Conservation (phyloP, 306 rosid species). For the Carpinus viminea region DNA sequence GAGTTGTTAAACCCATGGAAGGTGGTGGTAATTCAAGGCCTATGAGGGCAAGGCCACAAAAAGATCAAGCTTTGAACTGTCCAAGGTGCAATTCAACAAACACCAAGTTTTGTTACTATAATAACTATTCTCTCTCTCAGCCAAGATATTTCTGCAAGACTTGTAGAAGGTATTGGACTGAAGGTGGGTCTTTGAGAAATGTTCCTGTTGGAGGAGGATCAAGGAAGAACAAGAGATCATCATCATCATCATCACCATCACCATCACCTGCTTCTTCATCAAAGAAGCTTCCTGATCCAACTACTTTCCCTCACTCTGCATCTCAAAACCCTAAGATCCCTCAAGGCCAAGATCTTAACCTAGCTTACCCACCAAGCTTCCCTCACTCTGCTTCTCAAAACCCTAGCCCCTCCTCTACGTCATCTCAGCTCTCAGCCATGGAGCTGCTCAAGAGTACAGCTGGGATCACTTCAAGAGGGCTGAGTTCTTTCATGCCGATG, state of each 20-base stretch:
- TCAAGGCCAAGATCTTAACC: constrained; percentile 87
- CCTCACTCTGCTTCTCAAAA: constrained; percentile 19
- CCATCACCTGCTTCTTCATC: constrained; percentile 6
- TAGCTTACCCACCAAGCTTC: constrained; percentile 51
- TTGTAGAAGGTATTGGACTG: constrained; percentile 98
- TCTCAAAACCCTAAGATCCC: constrained; percentile 71
- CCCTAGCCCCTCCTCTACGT: constrained; percentile 38
- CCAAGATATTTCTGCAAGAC: constrained; percentile 96
- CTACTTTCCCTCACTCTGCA: constrained; percentile 46
- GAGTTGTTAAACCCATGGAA: constrained; percentile 60
- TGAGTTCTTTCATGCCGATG: constrained; percentile 65
- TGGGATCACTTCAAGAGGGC: constrained; percentile 66
- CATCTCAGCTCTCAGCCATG: constrained; percentile 57
- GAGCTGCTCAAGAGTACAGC: constrained; percentile 53
- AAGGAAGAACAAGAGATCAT: constrained; percentile 83
- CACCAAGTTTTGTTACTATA: constrained; percentile 96
- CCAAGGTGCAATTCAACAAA: constrained; percentile 97
- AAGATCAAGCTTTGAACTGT: constrained; percentile 87
- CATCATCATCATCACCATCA: constrained; percentile 36
- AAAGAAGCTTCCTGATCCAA: constrained; percentile 41
- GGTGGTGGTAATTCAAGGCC: constrained; percentile 41
- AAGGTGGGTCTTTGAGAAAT: constrained; percentile 91
- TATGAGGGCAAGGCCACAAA: constrained; percentile 72
- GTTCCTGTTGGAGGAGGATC: constrained; percentile 99
- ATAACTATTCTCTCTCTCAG: constrained; percentile 91